Evolutionary conservation across 2,329 filamentous ascomycete species (phyloP).

Genomic region (Xylariaceae sp.): DNA sequence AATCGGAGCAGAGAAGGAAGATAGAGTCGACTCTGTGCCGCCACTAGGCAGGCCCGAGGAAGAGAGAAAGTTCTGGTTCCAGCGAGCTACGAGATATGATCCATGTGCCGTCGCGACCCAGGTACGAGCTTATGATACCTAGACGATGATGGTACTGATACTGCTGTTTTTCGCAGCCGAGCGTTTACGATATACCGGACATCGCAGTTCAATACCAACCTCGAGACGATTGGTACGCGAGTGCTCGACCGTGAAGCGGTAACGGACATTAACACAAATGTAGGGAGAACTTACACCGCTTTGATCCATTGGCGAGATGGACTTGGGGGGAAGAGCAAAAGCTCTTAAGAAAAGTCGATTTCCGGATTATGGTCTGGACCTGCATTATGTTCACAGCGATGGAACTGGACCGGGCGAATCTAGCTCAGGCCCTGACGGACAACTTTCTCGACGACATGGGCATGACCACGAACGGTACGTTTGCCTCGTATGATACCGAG

Average conservation of each 20-base stretch:
- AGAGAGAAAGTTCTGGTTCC: conserved; percentile 31
- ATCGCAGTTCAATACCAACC: conserved; percentile 34
- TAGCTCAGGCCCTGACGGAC: conserved; percentile 43
- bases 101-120: conserved; percentile 22
- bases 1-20: conserved; percentile 10
- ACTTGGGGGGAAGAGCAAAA: conserved; percentile 28
- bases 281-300: conserved; percentile 30
- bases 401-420: conserved; percentile 45
- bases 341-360: conserved; percentile 27
- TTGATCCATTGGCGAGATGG: conserved; percentile 30
- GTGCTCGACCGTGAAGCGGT: no score
- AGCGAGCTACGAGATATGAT: conserved; percentile 21
- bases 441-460: conserved; percentile 40
- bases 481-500: background rate
- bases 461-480: conserved; percentile 39
- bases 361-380: conserved; percentile 40
- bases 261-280: no score
- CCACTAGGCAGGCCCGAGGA: conserved; percentile 20
- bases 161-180: conserved; percentile 26
- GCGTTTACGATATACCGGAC: conserved; percentile 41
- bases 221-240: conserved; percentile 19
- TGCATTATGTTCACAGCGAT: conserved; percentile 48
- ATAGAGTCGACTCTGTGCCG: conserved; percentile 10
- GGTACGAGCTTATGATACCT: conserved; percentile 11
- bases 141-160: no score